Evolutionary conservation across 371 early-diverging fungal genomes (phyloP), one percentile per base, ranked within the genome.

Genomic region (Syncephalastrum racemosum): DNA sequence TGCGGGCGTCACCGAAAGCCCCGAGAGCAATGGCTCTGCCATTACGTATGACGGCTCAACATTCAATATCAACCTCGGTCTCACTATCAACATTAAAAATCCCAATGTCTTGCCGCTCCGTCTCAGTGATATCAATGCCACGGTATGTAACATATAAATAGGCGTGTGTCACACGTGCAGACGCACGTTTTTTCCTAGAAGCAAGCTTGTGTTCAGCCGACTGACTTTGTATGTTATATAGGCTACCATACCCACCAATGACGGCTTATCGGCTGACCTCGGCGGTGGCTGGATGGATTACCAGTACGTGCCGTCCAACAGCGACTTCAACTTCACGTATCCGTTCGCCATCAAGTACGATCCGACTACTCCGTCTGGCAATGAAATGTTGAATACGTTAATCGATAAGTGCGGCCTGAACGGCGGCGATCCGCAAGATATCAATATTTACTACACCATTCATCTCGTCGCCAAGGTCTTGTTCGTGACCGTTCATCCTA

Each of bases 321-420:
- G 71, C 12, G 64, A 68, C 23, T 63, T 55, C 50, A 70, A 67
- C 46, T 74, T 84, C 52, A 66, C 66, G 0, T 82, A 77, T 56
- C 81, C 82, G 13, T 78, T 84, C 48, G 16, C 61, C 0, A 74
- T 82, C 41, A 40, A 60, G 39, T 84, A 84, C 40, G 56, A 70
- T 18, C 66, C 80, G 0, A 42, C 54, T 3, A 41, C 61, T 0
- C 68, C 79, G 24, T 25, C 43, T 3, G 73, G 77, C 46, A 63
- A 68, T 41, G 65, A 71, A 7, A 74, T 83, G 18, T 39, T 84
- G 31, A 63, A 56, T 8, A 79, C 77, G 19, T 57, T 84, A 50
- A 62, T 71, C 6, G 66, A 60, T 13, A 70, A 70, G 24, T 84
- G 84, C 50, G 82, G 82, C 20, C 42, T 73, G 10, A 59, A 63